Evolutionary conservation across 257 asterid genomes (phyloP).

Genomic region (Plantago major): DNA sequence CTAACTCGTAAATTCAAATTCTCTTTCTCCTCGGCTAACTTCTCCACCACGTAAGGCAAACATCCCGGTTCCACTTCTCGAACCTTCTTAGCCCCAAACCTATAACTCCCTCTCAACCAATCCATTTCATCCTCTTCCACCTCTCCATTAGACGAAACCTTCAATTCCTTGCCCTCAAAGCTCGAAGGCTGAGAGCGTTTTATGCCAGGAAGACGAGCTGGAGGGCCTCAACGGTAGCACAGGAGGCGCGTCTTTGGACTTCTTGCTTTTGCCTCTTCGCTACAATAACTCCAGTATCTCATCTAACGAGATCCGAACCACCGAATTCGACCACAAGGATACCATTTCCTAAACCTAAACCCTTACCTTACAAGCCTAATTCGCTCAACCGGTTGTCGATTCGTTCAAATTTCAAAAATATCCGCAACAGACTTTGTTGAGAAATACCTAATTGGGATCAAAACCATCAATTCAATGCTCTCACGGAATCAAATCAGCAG

Average conservation of each 20-base stretch:
- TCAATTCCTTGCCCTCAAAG: slow-evolving; percentile 23
- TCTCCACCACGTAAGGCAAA: slow-evolving; percentile 33
- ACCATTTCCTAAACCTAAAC: slow-evolving; percentile 36
- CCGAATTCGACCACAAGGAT: slow-evolving; percentile 49
- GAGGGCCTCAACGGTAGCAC: slow-evolving; percentile 84
- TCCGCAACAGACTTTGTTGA: no score
- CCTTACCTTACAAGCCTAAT: background rate
- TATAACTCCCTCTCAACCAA: slow-evolving; percentile 23
- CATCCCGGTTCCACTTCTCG: slow-evolving; percentile 37
- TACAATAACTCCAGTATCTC: slow-evolving; percentile 85
- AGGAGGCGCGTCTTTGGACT: slow-evolving; percentile 71
- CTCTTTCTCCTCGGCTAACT: slow-evolving; percentile 15
- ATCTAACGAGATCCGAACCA: slow-evolving; percentile 81
- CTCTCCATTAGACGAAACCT: slow-evolving; percentile 17
- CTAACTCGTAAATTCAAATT: no score
- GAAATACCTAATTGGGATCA: no score
- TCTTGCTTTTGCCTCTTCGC: slow-evolving; percentile 51
- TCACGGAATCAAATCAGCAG: no score
- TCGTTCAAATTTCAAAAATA: no score
- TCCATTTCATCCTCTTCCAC: slow-evolving; percentile 21
- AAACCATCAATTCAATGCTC: no score
- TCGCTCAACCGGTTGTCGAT: no score
- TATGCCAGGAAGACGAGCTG: slow-evolving; percentile 65
- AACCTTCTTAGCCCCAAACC: slow-evolving; percentile 44
- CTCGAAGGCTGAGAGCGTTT: slow-evolving; percentile 48